Evolutionary conservation across 495 filamentous ascomycete genomes (phyloP).

Genomic region (Chaetomium tenue): DNA sequence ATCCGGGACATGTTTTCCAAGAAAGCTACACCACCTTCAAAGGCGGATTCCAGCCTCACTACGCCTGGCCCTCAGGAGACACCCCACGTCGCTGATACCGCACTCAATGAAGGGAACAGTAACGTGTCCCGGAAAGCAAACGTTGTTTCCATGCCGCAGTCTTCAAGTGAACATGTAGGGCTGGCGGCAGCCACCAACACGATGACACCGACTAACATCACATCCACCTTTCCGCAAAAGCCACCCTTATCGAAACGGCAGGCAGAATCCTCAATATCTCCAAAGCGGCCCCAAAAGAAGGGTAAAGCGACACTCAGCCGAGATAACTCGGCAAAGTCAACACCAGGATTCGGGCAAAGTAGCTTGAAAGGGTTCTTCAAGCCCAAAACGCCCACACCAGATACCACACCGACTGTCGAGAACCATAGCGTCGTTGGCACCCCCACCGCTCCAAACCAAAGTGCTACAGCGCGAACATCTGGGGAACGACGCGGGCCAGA

Average conservation of each 20-base stretch:
- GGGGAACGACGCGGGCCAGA: slow-evolving; percentile 1
- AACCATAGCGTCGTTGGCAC: slow-evolving; percentile 3
- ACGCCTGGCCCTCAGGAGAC: background rate
- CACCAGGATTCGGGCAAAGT: slow-evolving; percentile 59
- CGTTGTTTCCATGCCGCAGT: background rate
- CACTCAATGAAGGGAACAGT: background rate
- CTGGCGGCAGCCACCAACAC: slow-evolving; percentile 7
- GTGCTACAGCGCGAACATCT: no score
- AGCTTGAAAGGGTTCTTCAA: slow-evolving; percentile 84
- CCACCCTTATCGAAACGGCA: slow-evolving; percentile 36
- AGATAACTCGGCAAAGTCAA: slow-evolving; percentile 39
- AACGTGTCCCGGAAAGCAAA: background rate
- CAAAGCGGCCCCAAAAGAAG: slow-evolving; percentile 43
- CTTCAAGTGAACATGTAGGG: slow-evolving; percentile 13
- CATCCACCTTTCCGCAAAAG: slow-evolving; percentile 25
- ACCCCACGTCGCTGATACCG: background rate
- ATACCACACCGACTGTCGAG: slow-evolving; percentile 10
- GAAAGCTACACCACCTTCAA: slow-evolving; percentile 34
- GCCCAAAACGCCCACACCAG: slow-evolving; percentile 47
- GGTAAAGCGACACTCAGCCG: slow-evolving; percentile 34
- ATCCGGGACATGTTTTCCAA: slow-evolving; percentile 93
- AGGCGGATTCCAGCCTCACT: slow-evolving; percentile 18
- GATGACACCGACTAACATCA: background rate
- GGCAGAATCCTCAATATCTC: slow-evolving; percentile 27
- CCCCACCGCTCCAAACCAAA: background rate